phyloP scores from a whole-genome alignment of 164 flowering plant species.

The Piper longum region DNA sequence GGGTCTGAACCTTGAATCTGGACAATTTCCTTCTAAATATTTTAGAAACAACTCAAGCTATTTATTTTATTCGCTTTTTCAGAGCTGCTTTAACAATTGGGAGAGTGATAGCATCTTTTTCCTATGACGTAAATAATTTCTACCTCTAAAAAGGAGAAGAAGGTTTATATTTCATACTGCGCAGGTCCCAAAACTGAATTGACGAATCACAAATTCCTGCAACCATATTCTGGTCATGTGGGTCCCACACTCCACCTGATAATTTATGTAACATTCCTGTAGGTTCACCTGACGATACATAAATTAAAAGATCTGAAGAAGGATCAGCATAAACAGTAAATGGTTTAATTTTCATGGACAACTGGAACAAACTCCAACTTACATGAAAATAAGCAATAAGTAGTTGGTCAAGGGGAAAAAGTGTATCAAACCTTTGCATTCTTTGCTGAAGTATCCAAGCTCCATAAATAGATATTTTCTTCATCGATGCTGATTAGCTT shows the following conservation, averaged over 20 bases:
- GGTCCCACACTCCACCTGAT: conserved; percentile 98
- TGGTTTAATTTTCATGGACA: not conserved
- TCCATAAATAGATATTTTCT: conserved; percentile 73
- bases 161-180: conserved; percentile 74
- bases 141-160: not conserved
- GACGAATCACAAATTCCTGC: conserved; percentile 80
- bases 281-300: conserved; percentile 82
- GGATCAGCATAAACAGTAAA: conserved; percentile 9
- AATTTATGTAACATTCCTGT: conserved; percentile 73
- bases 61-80: too few relatives aligned
- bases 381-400: not conserved
- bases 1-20: too few relatives aligned
- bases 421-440: conserved; percentile 59
- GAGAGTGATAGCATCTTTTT: not conserved
- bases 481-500: conserved; percentile 85
- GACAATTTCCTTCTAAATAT: too few relatives aligned
- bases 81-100: not conserved
- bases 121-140: not conserved
- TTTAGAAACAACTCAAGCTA: too few relatives aligned
- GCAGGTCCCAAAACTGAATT: conserved; percentile 85
- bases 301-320: conserved; percentile 25
- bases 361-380: not conserved
- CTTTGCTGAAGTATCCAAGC: conserved; percentile 72
- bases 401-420: not conserved
- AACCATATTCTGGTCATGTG: conserved; percentile 74